These are phyloP conservation scores for Lentinula sp. DNA, from an alignment of 768 basidiomycete species.

Conservation along the genomic window DNA sequence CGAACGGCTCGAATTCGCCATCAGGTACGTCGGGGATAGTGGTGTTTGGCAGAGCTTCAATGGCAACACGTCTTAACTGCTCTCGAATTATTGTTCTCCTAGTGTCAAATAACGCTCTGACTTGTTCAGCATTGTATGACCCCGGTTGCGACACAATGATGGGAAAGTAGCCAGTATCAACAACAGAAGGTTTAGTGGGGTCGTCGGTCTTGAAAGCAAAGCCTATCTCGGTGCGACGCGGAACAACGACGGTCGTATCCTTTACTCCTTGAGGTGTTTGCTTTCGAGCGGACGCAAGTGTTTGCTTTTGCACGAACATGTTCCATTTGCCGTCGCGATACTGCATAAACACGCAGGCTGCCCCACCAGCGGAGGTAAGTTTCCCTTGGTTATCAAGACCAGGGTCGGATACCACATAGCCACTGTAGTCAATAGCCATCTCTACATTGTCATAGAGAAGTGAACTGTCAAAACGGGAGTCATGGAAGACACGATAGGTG, in stretches of 20 bases:
- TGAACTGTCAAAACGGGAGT: not conserved
- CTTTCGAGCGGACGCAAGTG: not conserved
- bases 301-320: not conserved
- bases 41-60: not conserved
- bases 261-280: not conserved
- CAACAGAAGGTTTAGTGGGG: too few relatives aligned
- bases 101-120: not conserved
- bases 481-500: not conserved
- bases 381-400: not conserved
- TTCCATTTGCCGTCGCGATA: not conserved
- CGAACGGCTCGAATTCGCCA: not conserved
- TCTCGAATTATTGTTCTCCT: not conserved
- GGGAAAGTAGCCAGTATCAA: not conserved
- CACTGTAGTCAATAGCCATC: not conserved
- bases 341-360: not conserved
- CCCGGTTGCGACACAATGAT: not conserved
- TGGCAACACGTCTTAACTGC: not conserved
- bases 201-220: not conserved
- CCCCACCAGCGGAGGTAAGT: not conserved
- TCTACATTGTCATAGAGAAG: not conserved
- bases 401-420: not conserved
- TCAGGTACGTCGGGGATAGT: not conserved
- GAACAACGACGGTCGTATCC: not conserved
- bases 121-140: not conserved
- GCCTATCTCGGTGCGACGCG: not conserved